These are phyloP conservation scores for Purpureocillium takamizusanense DNA, from an alignment of 2,329 filamentous ascomycete species.

Conservation along the genomic window DNA sequence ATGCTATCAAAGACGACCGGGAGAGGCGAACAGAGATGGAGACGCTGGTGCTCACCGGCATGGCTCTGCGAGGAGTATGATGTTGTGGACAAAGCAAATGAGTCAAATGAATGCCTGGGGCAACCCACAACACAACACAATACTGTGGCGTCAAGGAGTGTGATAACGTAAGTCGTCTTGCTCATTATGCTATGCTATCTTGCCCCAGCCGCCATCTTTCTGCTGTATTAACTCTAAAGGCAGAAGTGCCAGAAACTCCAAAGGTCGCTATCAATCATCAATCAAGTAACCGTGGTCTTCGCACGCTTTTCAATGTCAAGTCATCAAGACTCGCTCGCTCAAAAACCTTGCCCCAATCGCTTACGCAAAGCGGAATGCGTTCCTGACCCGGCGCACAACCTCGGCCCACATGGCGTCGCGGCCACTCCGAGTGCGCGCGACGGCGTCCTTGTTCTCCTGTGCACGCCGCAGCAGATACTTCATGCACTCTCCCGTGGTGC, in stretches of 20 bases:
- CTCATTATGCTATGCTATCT: too few species aligned
- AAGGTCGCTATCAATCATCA: too few species aligned
- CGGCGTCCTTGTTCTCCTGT: constrained; percentile 66
- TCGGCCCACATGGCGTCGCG: constrained; percentile 56
- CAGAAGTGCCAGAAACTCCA: too few species aligned
- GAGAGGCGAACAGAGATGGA: constrained; percentile 51
- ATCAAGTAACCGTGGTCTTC: too few species aligned
- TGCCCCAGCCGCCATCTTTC: too few species aligned
- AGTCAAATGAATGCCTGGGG: neutral
- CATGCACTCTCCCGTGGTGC: constrained; percentile 70
- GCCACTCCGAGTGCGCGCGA: constrained; percentile 52
- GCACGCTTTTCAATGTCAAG: neutral
- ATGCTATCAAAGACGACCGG: constrained; percentile 32
- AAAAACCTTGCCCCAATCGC: neutral
- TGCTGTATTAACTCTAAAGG: too few species aligned
- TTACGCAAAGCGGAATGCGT: constrained; percentile 26
- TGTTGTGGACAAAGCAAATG: neutral
- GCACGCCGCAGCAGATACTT: constrained; percentile 60
- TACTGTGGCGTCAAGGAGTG: neutral
- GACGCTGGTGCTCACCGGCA: constrained; percentile 60
- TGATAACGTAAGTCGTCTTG: too few species aligned
- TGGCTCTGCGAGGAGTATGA: constrained; percentile 49
- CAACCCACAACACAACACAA: neutral
- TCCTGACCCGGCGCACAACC: constrained; percentile 45
- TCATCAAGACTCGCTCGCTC: neutral